Evolutionary conservation across 805 yeast genomes (phyloP).

Genomic region (Jamesozyma gamospora): DNA sequence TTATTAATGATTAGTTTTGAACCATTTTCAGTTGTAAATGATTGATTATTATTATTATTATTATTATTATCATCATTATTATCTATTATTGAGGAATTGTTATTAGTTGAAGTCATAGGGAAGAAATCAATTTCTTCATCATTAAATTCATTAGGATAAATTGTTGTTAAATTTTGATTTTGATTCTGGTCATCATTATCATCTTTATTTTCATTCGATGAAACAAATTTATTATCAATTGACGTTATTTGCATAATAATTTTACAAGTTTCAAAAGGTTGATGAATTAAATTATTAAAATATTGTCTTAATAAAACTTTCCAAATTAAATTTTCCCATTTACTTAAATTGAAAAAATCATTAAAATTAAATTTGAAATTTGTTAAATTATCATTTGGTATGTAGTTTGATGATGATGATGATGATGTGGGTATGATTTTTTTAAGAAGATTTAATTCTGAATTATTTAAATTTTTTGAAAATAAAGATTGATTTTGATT

Average conservation of each 20-base stretch:
- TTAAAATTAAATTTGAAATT: slow-evolving; percentile 38
- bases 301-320: slow-evolving; percentile 60
- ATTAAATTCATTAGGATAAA: slow-evolving; percentile 16
- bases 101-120: slow-evolving; percentile 6
- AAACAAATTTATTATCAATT: too few species aligned
- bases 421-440: neutral
- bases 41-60: neutral
- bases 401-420: neutral
- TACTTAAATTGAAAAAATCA: slow-evolving; percentile 53
- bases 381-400: neutral
- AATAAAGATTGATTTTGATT: slow-evolving; percentile 2
- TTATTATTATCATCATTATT: neutral
- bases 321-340: slow-evolving; percentile 49
- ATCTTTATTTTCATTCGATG: too few species aligned
- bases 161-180: neutral
- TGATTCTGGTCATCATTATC: neutral
- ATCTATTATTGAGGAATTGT: neutral
- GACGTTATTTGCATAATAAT: slow-evolving; percentile 52
- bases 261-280: slow-evolving; percentile 81
- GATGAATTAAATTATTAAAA: slow-evolving; percentile 56
- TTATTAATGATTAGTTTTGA: neutral
- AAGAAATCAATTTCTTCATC: slow-evolving; percentile 33
- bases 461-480: neutral
- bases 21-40: neutral
- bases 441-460: neutral